Base-by-base conservation (phyloP, 352 stramenopile genomes). In the Blastocystis sp. region DNA sequence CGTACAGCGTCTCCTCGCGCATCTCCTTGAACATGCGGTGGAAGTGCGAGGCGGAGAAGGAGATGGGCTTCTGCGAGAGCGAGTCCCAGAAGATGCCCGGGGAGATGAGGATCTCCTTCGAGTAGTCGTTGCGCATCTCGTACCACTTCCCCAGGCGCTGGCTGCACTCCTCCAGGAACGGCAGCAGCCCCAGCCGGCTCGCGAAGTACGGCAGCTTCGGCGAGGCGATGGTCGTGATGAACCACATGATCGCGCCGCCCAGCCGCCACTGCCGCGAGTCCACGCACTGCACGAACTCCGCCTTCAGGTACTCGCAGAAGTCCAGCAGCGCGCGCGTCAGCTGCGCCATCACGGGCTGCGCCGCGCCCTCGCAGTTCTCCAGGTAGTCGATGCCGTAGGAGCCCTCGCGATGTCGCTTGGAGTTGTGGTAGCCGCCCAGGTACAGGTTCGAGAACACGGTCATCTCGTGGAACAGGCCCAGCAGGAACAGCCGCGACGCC, bases 111-210 rank as follows among this genome's bases (percentile, higher is more conserved):
- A 84, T 62, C n/a, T 84, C 74, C 34, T 84, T 84, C 34, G 74
- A 84, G 34, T 84, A 84, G 34, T 84, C 74, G 61, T 84, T 84
- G 21, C n/a, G 38, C 74, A 84, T 84, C 57, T 84, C 74, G 45
- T 84, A 84, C 74, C 74, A 84, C 28, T 84, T 84, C 14, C 60
- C 54, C n/a, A 84, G 24, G n/a, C 48, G 54, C 54, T 24, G 19
- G 1, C 52, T 84, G 3, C 24, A 48, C 17, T 38, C 40, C 48
- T 84, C 57, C 28, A 84, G 60, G 48, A 69, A 84, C 2, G 74
- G 57, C 59, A 84, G 57, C 34, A 84, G 34, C 24, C 45, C 40
- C 34, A 84, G 57, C 14, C 45, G 74, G 17, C n/a, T 19, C n/a
- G 60, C 6, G 7, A 84, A 68, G 10, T 68, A 84, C 2, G 74